Conservation (phyloP, 257 asterid species). For the Solanum appendiculatum region DNA sequence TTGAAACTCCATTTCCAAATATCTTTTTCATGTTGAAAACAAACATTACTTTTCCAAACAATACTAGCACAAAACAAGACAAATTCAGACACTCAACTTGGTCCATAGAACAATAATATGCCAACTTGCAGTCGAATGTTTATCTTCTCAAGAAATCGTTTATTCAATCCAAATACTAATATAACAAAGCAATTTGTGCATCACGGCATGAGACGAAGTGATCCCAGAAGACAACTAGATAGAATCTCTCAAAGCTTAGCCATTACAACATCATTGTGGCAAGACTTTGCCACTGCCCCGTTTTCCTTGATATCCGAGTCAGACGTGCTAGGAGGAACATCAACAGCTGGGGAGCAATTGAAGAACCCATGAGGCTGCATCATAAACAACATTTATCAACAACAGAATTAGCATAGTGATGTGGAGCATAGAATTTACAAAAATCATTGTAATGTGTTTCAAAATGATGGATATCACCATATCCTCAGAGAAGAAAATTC, state of each 20-base stretch:
- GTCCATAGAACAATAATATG: neutral
- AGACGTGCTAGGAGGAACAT: conserved; percentile 33
- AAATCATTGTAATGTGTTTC: neutral
- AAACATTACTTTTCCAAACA: no score
- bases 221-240: neutral
- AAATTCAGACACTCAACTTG: neutral
- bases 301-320: conserved; percentile 34
- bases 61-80: neutral
- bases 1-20: no score
- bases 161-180: neutral
- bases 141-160: neutral
- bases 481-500: neutral
- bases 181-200: neutral
- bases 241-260: conserved; percentile 31
- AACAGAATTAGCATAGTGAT: neutral
- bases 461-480: neutral
- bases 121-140: neutral
- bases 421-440: neutral
- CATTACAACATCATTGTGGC: conserved; percentile 18
- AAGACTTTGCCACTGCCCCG: conserved; percentile 16
- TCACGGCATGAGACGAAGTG: neutral
- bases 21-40: no score
- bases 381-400: neutral
- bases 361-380: conserved; percentile 53
- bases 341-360: conserved; percentile 54